Evolutionary conservation across 1,139 yeast genomes (phyloP).

Genomic region (Blastobotrys capitulatus): DNA sequence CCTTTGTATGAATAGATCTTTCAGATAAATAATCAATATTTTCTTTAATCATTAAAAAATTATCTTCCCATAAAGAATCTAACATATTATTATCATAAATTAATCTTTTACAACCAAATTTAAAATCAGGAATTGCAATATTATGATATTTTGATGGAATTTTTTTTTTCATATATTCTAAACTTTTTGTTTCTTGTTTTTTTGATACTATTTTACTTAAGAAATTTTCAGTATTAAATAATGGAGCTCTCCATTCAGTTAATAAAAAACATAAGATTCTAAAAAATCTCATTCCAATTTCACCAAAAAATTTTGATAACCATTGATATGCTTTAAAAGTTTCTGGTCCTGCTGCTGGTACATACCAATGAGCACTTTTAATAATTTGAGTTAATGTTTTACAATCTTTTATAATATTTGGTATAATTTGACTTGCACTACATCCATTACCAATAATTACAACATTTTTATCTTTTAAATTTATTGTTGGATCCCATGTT

Average conservation of each 20-base stretch:
- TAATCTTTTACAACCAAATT: conserved; percentile 28
- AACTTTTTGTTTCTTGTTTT: not conserved
- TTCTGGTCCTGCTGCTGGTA: conserved; percentile 4
- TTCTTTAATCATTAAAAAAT: conserved; percentile 20
- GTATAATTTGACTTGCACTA: conserved; percentile 31
- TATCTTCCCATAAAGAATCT: conserved; percentile 24
- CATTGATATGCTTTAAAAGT: not conserved
- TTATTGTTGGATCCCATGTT: conserved; percentile 24
- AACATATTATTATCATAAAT: conserved; percentile 26
- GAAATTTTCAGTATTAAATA: conserved; percentile 10
- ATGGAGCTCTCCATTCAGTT: conserved; percentile 12
- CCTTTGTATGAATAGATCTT: conserved; percentile 19
- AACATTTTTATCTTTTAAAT: conserved; percentile 22
- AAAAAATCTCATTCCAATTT: no score
- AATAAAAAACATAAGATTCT: not conserved
- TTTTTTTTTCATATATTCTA: conserved; percentile 17
- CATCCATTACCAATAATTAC: conserved; percentile 31
- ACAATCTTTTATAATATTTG: conserved; percentile 17
- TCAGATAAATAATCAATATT: conserved; percentile 24
- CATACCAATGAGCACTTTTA: conserved; percentile 20
- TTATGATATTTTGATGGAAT: conserved; percentile 21
- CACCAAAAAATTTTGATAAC: not conserved
- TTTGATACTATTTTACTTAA: conserved; percentile 4
- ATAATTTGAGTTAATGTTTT: conserved; percentile 19
- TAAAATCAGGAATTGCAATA: conserved; percentile 24